These are phyloP conservation scores for Epichloe bromicola DNA, from an alignment of 2,329 filamentous ascomycete species.

Conservation along the genomic window DNA sequence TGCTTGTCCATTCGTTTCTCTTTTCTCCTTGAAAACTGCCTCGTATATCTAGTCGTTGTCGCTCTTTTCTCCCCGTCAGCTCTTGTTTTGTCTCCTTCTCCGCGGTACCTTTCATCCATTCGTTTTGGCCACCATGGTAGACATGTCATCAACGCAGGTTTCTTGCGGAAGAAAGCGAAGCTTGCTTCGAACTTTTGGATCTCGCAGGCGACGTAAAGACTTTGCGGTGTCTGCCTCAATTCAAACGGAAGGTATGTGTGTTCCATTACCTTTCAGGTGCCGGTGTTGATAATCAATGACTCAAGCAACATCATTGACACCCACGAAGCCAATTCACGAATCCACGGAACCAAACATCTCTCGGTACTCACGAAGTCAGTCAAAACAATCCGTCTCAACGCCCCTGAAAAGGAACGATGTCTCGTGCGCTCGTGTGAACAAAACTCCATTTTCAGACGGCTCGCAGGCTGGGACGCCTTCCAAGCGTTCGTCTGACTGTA, in stretches of 20 bases:
- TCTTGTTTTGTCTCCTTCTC: background rate
- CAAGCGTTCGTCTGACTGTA: background rate
- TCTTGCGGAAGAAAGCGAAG: slow-evolving; percentile 20
- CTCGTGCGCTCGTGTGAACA: no score
- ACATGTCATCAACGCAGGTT: slow-evolving; percentile 15
- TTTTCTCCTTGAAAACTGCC: background rate
- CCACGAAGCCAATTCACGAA: background rate
- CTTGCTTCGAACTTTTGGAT: slow-evolving; percentile 15
- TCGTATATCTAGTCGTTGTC: slow-evolving; percentile 1
- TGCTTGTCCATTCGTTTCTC: slow-evolving; percentile 6
- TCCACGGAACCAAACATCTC: background rate
- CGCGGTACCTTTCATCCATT: slow-evolving; percentile 2
- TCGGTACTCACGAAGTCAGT: background rate
- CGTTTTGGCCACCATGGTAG: slow-evolving; percentile 3
- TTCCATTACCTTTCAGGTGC: background rate
- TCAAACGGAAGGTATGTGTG: slow-evolving; percentile 10
- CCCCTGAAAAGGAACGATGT: background rate
- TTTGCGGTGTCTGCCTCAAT: slow-evolving; percentile 7
- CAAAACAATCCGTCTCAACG: background rate
- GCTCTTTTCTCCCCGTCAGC: slow-evolving; percentile 1
- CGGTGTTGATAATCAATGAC: background rate
- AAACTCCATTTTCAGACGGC: background rate
- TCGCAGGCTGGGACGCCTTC: background rate
- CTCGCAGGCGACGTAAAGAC: slow-evolving; percentile 14
- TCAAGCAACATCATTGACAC: background rate